Percentiles rank a stretch among this genome's conserved stretches.
These are phyloP conservation scores for Pyrus bretschneideri DNA, from an alignment of 306 rosid genomes.

Conservation along the genomic window DNA sequence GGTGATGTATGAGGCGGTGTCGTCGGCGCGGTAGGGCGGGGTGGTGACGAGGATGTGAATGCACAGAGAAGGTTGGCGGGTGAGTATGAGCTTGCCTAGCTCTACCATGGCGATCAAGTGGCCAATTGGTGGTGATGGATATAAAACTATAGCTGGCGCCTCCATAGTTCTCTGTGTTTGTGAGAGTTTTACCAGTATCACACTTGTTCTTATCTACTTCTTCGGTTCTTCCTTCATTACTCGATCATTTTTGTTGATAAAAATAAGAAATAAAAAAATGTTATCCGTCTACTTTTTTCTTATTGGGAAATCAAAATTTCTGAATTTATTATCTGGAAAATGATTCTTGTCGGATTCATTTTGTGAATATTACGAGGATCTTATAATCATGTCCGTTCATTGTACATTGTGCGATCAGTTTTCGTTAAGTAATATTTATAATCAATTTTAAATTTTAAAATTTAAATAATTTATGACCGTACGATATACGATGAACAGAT, in stretches of 20 bases:
- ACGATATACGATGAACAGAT: too few relatives aligned
- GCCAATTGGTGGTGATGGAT: constrained; percentile 32
- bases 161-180: neutral
- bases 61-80: constrained; percentile 26
- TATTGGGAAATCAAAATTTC: too few relatives aligned
- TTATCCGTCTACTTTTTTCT: neutral
- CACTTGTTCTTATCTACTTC: neutral
- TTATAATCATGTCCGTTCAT: too few relatives aligned
- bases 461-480: too few relatives aligned
- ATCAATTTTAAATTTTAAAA: too few relatives aligned
- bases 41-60: constrained; percentile 33
- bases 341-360: too few relatives aligned
- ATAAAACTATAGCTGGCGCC: constrained; percentile 23
- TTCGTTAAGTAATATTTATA: too few relatives aligned
- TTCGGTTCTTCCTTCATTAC: neutral
- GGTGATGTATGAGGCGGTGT: constrained; percentile 26
- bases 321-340: too few relatives aligned
- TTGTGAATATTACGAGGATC: too few relatives aligned
- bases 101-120: constrained; percentile 35
- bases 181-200: neutral
- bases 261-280: neutral
- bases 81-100: constrained; percentile 26
- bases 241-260: neutral
- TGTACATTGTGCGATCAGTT: too few relatives aligned
- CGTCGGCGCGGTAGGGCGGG: constrained; percentile 21